Evolutionary conservation across 192 early-diverging fungal species (phyloP).

Genomic region (Coemansia sp.): DNA sequence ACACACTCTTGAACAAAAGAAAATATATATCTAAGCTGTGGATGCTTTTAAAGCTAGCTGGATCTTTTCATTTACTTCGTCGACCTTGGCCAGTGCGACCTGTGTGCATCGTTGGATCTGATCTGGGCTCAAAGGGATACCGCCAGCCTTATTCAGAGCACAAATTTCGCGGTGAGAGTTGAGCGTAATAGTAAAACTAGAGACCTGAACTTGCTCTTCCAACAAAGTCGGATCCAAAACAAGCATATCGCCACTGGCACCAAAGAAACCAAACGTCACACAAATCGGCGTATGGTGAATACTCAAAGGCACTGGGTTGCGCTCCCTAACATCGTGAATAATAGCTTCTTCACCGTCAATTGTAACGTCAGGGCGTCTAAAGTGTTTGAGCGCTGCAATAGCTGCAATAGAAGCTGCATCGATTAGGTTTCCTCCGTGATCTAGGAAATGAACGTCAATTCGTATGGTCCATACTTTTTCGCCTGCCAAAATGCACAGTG

Average conservation of each 20-base stretch:
- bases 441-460: slow-evolving; percentile 89
- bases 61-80: slow-evolving; percentile 76
- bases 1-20: background rate
- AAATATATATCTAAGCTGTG: slow-evolving; percentile 2
- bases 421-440: slow-evolving; percentile 92
- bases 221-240: slow-evolving; percentile 84
- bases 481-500: slow-evolving; percentile 93
- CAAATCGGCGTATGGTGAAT: slow-evolving; percentile 96
- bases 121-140: slow-evolving; percentile 72
- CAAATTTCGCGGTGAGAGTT: slow-evolving; percentile 95
- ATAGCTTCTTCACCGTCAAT: slow-evolving; percentile 91
- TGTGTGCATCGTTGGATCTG: slow-evolving; percentile 82
- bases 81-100: slow-evolving; percentile 67
- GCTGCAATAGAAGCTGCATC: slow-evolving; percentile 93
- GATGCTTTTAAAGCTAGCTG: slow-evolving; percentile 68
- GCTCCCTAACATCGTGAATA: slow-evolving; percentile 78
- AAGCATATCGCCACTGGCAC: slow-evolving; percentile 62
- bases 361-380: slow-evolving; percentile 93
- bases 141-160: slow-evolving; percentile 89
- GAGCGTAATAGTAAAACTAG: slow-evolving; percentile 85
- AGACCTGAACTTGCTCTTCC: slow-evolving; percentile 86
- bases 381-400: slow-evolving; percentile 87
- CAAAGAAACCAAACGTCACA: slow-evolving; percentile 92
- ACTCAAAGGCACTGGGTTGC: slow-evolving; percentile 91
- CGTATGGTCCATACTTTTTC: slow-evolving; percentile 95